Evolutionary conservation across 352 stramenopile genomes (phyloP).

Genomic region (Phytophthora foliorum): DNA sequence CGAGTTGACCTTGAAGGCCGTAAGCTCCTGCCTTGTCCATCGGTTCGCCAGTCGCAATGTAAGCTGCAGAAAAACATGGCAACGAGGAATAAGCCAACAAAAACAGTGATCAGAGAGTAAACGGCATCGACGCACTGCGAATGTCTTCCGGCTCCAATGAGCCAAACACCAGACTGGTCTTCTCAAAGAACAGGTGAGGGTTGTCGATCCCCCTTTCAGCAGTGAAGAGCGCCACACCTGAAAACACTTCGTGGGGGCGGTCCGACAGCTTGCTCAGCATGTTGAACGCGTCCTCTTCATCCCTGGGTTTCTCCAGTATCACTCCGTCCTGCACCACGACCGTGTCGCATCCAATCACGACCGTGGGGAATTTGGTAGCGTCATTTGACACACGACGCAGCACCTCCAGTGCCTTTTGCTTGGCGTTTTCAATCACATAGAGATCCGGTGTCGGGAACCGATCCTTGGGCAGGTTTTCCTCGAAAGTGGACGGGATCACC

Average conservation of each 20-base stretch:
- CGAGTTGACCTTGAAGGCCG: slow-evolving; percentile 81
- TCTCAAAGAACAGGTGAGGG: slow-evolving; percentile 80
- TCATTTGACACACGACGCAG: slow-evolving; percentile 47
- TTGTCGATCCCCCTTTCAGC: slow-evolving; percentile 44
- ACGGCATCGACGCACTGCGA: slow-evolving; percentile 41
- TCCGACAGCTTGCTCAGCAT: slow-evolving; percentile 85
- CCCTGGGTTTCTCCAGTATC: slow-evolving; percentile 92
- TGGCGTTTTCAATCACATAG: slow-evolving; percentile 86
- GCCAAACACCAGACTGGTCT: slow-evolving; percentile 69
- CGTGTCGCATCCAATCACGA: slow-evolving; percentile 91
- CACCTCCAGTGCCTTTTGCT: slow-evolving; percentile 84
- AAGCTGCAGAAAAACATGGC: slow-evolving; percentile 48
- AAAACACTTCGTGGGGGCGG: slow-evolving; percentile 88
- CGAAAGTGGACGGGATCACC: slow-evolving; percentile 84
- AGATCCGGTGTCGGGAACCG: slow-evolving; percentile 69
- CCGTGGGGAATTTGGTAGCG: slow-evolving; percentile 15
- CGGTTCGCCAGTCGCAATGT: slow-evolving; percentile 90
- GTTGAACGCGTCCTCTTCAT: slow-evolving; percentile 80
- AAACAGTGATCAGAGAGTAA: background rate
- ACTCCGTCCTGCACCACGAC: slow-evolving; percentile 87
- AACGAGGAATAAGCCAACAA: slow-evolving; percentile 7
- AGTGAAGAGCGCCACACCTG: slow-evolving; percentile 85
- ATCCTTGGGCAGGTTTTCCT: slow-evolving; percentile 85
- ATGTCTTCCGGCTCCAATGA: slow-evolving; percentile 69
- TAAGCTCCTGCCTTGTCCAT: slow-evolving; percentile 95